A percentile compares a stretch with the other conserved stretches of the same genome.
phyloP scores from a whole-genome alignment of 805 yeast species.

The Pichia exigua region DNA sequence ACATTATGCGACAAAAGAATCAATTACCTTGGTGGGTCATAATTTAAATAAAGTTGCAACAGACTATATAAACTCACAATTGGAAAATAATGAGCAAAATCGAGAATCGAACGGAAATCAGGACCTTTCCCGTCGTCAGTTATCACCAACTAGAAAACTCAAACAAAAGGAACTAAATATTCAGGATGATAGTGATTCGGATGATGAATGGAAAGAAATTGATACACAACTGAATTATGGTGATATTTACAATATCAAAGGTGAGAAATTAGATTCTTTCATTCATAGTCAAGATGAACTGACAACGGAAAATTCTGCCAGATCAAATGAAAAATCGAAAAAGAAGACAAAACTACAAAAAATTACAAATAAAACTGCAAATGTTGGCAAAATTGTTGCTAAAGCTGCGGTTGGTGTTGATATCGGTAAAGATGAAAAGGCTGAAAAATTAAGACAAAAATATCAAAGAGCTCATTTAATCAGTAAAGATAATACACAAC shows the following conservation, averaged over 20 bases:
- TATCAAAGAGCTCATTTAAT: slow-evolving; percentile 18
- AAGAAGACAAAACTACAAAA: slow-evolving; percentile 8
- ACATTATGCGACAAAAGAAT: slow-evolving; percentile 12
- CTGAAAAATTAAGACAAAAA: slow-evolving; percentile 8
- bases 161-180: slow-evolving; percentile 8
- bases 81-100: neutral
- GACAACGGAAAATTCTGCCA: slow-evolving; percentile 5
- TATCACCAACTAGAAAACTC: neutral
- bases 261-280: slow-evolving; percentile 45
- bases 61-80: neutral
- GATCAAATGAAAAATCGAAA: slow-evolving; percentile 1
- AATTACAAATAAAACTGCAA: slow-evolving; percentile 1
- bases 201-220: slow-evolving; percentile 79
- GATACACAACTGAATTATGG: slow-evolving; percentile 62
- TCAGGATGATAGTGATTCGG: slow-evolving; percentile 26
- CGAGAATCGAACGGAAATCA: neutral
- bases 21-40: slow-evolving; percentile 16
- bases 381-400: slow-evolving; percentile 8
- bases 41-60: slow-evolving; percentile 10
- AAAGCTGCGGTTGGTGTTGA: slow-evolving; percentile 8
- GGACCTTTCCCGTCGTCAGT: neutral
- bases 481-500: slow-evolving; percentile 41
- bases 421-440: slow-evolving; percentile 7
- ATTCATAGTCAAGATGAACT: slow-evolving; percentile 23
- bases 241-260: slow-evolving; percentile 76